These are phyloP conservation scores for Dacryopinax spathularia DNA, from an alignment of 768 basidiomycete species.

Conservation along the genomic window DNA sequence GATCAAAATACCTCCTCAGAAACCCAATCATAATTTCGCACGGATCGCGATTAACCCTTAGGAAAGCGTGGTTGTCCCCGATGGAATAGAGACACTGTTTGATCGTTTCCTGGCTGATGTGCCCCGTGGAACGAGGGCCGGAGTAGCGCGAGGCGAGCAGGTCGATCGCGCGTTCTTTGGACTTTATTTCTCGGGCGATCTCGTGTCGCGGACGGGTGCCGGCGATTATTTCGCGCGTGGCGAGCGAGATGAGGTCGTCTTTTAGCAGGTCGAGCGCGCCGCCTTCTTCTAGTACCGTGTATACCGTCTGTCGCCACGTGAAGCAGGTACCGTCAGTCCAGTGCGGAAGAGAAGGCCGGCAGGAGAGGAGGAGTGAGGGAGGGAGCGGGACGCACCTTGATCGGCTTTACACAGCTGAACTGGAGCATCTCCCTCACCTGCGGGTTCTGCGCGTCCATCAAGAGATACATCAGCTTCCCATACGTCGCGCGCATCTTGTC, in stretches of 20 bases:
- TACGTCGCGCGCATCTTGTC: constrained; percentile 85
- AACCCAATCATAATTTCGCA: constrained; percentile 72
- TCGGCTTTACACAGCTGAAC: constrained; percentile 65
- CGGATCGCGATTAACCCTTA: constrained; percentile 73
- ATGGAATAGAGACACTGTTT: constrained; percentile 76
- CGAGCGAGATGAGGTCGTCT: constrained; percentile 58
- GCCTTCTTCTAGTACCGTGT: constrained; percentile 48
- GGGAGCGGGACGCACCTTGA: constrained; percentile 36
- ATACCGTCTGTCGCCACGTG: constrained; percentile 34
- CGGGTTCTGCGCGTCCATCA: constrained; percentile 67
- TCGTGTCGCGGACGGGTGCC: constrained; percentile 57
- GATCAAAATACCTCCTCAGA: constrained; percentile 63
- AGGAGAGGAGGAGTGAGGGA: no score
- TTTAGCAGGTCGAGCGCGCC: constrained; percentile 54
- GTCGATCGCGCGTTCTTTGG: constrained; percentile 75
- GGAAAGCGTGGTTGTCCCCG: constrained; percentile 80
- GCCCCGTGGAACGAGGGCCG: constrained; percentile 33
- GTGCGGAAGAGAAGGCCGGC: no score
- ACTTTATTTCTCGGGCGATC: constrained; percentile 71
- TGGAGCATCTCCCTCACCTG: constrained; percentile 67
- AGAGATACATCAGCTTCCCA: constrained; percentile 68
- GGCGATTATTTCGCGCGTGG: constrained; percentile 70
- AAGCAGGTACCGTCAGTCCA: background rate
- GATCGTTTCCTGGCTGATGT: constrained; percentile 39
- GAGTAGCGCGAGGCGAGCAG: constrained; percentile 50